Conservation (phyloP, 2,329 filamentous ascomycete genomes). For the Arthroderma sp. region DNA sequence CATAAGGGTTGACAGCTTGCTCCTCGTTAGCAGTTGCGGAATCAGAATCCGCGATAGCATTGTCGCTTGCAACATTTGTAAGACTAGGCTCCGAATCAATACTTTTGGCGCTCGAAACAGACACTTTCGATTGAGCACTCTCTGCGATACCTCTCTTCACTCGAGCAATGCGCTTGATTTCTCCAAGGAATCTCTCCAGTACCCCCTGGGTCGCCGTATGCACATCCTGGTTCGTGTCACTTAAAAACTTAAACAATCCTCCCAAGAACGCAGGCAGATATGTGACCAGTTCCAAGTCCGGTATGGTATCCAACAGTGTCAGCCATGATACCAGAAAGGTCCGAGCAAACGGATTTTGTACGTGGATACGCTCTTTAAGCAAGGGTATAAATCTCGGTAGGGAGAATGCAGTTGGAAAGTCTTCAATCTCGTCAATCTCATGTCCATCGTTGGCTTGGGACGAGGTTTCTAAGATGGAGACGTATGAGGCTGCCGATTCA, state of each 20-base stretch:
- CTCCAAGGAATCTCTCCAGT: constrained; percentile 76
- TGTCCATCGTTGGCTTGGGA: constrained; percentile 39
- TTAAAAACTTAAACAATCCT: constrained; percentile 80
- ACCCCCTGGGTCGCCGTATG: constrained; percentile 81
- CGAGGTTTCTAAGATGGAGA: constrained; percentile 65
- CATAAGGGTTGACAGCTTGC: constrained; percentile 52
- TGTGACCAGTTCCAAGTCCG: constrained; percentile 85
- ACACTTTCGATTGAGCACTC: constrained; percentile 55
- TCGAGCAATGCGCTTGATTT: constrained; percentile 87
- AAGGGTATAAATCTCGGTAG: constrained; percentile 82
- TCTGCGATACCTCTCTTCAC: constrained; percentile 88
- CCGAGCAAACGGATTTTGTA: constrained; percentile 85
- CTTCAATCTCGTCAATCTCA: constrained; percentile 23
- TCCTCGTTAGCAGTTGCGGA: constrained; percentile 42
- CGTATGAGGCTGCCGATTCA: constrained; percentile 86
- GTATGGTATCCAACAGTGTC: constrained; percentile 85
- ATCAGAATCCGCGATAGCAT: constrained; percentile 39
- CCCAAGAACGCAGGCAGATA: constrained; percentile 85
- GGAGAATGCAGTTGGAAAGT: constrained; percentile 80
- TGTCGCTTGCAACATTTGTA: constrained; percentile 36
- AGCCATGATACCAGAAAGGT: constrained; percentile 97
- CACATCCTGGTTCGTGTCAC: constrained; percentile 85
- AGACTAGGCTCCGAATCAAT: constrained; percentile 36
- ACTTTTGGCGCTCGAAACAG: constrained; percentile 56
- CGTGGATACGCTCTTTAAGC: constrained; percentile 84